These are phyloP conservation scores for Podila epicladia DNA, from an alignment of 192 early-diverging fungal genomes.

Conservation along the genomic window DNA sequence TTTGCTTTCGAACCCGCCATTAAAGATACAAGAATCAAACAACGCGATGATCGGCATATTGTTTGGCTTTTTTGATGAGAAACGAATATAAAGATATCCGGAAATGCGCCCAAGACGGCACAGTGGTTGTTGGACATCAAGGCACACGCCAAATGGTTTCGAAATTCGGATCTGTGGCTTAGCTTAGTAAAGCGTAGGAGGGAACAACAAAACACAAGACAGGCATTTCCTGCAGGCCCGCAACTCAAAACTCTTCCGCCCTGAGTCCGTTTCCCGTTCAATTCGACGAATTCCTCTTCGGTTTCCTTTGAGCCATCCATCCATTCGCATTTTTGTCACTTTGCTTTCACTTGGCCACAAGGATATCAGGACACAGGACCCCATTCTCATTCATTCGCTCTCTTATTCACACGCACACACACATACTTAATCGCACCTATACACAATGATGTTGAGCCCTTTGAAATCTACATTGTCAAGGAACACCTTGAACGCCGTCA, in stretches of 20 bases:
- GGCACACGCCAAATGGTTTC: no score
- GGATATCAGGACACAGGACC: not conserved
- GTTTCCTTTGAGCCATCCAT: no score
- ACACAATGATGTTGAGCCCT: slow-evolving; percentile 28
- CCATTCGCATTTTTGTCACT: no score
- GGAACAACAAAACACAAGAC: not conserved
- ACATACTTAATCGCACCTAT: no score
- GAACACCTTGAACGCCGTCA: slow-evolving; percentile 16
- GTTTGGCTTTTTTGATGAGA: not conserved
- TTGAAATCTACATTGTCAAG: slow-evolving; percentile 31
- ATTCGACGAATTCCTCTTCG: no score
- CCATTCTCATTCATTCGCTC: not conserved
- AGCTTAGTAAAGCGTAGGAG: not conserved
- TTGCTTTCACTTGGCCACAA: not conserved
- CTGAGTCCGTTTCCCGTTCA: not conserved
- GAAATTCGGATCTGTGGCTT: slow-evolving; percentile 2
- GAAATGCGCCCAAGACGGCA: no score
- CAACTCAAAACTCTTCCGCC: not conserved
- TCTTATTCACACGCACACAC: not conserved
- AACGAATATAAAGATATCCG: not conserved
- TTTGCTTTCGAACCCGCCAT: no score
- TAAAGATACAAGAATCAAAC: not conserved
- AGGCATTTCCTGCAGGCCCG: not conserved
- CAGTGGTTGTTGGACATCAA: no score
- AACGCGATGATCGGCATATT: not conserved